A percentile compares a stretch with the other conserved stretches of the same genome.
Conservation (phyloP, 1,139 yeast species). For the Nakaseomyces kungkrabaensis region DNA sequence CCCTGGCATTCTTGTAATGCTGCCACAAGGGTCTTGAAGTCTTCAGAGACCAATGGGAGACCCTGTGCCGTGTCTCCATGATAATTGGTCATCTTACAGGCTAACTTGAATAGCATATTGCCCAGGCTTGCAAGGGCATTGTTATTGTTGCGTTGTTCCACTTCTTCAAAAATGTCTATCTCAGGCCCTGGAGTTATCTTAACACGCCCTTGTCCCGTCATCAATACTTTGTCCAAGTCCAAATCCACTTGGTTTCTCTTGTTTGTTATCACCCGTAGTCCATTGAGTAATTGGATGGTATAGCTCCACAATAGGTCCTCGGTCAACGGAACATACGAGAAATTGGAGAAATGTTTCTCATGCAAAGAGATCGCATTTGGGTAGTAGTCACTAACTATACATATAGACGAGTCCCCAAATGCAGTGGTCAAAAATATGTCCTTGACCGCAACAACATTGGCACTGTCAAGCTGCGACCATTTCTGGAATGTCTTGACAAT, state of each 20-base stretch:
- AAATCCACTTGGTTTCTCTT: conserved; percentile 48
- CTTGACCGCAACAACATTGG: conserved; percentile 56
- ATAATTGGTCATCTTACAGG: conserved; percentile 34
- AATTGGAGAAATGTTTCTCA: conserved; percentile 42
- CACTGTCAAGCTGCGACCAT: conserved; percentile 43
- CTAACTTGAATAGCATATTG: conserved; percentile 45
- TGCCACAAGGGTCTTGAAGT: conserved; percentile 30
- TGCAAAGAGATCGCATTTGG: conserved; percentile 53
- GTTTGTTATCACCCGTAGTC: conserved; percentile 44
- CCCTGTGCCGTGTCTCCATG: conserved; percentile 9
- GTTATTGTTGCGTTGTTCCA: too few relatives aligned
- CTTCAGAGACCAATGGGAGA: conserved; percentile 27
- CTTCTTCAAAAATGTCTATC: conserved; percentile 48
- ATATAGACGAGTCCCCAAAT: conserved; percentile 66
- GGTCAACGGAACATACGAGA: conserved; percentile 38
- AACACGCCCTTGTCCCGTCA: conserved; percentile 57
- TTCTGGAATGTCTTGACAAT: conserved; percentile 38
- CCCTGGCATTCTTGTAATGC: conserved; percentile 19
- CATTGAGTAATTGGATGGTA: conserved; percentile 62
- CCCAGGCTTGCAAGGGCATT: conserved; percentile 36
- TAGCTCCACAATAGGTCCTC: conserved; percentile 69
- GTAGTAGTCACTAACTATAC: conserved; percentile 57
- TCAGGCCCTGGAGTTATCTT: conserved; percentile 66
- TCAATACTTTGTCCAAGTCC: conserved; percentile 58
- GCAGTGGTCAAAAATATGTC: conserved; percentile 86